Percentiles rank a stretch among this genome's conserved stretches.
Evolutionary conservation across 176 grass and related monocot genomes (phyloP).

Genomic region (Triticum turgidum): DNA sequence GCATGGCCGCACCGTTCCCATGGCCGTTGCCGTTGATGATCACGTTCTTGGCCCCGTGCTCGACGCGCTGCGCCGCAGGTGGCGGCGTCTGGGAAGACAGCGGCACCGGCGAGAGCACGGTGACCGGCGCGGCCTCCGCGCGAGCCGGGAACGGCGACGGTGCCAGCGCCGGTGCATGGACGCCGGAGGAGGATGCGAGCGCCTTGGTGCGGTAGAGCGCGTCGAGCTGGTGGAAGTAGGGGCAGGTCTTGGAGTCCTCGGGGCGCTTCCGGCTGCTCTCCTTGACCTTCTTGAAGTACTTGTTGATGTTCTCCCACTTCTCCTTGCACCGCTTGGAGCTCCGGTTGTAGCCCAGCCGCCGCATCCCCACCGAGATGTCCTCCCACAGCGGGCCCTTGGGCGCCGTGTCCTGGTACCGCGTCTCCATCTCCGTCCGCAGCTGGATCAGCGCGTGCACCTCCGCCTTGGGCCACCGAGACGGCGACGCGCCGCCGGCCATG

Average conservation of each 20-base stretch:
- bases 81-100: conserved; percentile 30
- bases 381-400: conserved; percentile 95
- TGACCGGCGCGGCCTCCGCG: not conserved
- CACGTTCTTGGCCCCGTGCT: not conserved
- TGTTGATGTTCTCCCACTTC: conserved; percentile 99
- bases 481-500: conserved; percentile 31
- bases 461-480: conserved; percentile 87
- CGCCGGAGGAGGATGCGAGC: not conserved
- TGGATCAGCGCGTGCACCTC: conserved; percentile 97
- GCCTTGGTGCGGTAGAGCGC: conserved; percentile 84
- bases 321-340: conserved; percentile 94
- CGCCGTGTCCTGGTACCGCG: conserved; percentile 68
- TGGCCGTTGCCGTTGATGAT: conserved; percentile 17
- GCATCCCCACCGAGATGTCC: conserved; percentile 91
- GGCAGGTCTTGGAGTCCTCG: conserved; percentile 96
- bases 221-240: conserved; percentile 97
- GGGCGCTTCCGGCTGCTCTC: conserved; percentile 88
- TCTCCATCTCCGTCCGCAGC: conserved; percentile 69
- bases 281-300: conserved; percentile 99
- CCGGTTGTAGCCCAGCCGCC: conserved; percentile 74
- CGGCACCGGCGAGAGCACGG: conserved; percentile 32
- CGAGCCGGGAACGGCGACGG: not conserved
- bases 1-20: conserved; percentile 29
- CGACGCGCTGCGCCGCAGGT: conserved; percentile 14
- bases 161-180: not conserved